phyloP scores from a whole-genome alignment of 108 stramenopile genomes.

The Pseudonitzschia pungens region DNA sequence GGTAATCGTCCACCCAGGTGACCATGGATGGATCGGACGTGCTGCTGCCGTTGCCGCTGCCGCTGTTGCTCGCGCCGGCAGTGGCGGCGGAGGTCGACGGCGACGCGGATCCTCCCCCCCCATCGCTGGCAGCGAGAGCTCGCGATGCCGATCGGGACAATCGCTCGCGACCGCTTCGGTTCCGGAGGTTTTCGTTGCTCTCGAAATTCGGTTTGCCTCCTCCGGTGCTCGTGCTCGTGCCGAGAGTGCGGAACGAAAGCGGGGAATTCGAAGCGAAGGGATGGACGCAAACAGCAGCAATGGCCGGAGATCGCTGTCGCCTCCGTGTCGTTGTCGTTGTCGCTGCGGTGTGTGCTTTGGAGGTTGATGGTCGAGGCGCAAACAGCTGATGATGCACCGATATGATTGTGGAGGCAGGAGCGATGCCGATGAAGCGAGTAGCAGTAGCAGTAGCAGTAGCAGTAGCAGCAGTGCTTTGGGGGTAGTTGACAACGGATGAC shows the following conservation, averaged over 20 bases:
- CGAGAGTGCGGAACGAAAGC: neutral
- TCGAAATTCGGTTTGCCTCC: neutral
- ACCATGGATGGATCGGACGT: conserved; percentile 49
- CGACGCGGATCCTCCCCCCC: neutral
- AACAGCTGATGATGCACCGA: too few species aligned
- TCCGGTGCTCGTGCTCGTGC: neutral
- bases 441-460: too few species aligned
- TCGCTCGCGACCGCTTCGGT: too few species aligned
- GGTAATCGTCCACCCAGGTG: conserved; percentile 48
- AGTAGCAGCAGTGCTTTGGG: too few species aligned
- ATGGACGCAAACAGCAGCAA: neutral
- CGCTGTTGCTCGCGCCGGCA: neutral
- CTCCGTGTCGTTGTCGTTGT: neutral
- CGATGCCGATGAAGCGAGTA: too few species aligned
- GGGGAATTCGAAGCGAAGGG: neutral
- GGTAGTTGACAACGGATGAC: too few species aligned
- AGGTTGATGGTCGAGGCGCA: too few species aligned
- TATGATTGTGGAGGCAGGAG: too few species aligned
- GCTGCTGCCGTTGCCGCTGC: neutral
- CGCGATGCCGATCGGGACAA: too few species aligned
- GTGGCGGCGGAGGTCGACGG: neutral
- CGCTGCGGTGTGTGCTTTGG: too few species aligned
- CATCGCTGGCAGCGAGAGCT: neutral
- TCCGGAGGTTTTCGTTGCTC: too few species aligned
- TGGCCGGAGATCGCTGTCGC: neutral